A percentile compares a stretch with the other conserved stretches of the same genome.
Conservation (phyloP, 177 flowering plant species). For the Vitis hybrid region DNA sequence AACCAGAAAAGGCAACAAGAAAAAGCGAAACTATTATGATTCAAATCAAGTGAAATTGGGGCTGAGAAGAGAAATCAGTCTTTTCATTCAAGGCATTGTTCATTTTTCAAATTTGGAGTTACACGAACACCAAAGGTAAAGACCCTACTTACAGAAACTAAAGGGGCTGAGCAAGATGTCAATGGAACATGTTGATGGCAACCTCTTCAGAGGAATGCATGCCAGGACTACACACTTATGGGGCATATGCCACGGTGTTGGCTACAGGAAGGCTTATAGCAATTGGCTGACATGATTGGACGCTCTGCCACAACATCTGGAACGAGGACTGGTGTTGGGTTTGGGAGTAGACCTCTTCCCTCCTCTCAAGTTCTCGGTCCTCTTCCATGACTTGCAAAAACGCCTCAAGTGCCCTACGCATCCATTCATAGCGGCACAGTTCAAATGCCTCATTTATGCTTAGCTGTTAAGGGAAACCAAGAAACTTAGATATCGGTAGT, state of each 20-base stretch:
- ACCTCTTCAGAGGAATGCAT: constrained; percentile 9
- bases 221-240: constrained; percentile 19
- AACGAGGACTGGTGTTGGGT: background rate
- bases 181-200: constrained; percentile 5
- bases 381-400: constrained; percentile 38
- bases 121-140: no score
- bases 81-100: no score
- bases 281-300: constrained; percentile 23
- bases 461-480: constrained; percentile 29
- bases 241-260: constrained; percentile 23
- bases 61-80: no score
- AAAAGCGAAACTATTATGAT: no score
- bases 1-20: no score
- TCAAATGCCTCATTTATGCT: constrained; percentile 49
- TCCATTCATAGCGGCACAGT: constrained; percentile 81
- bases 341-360: constrained; percentile 12
- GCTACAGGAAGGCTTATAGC: constrained; percentile 26
- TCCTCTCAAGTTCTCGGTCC: constrained; percentile 16
- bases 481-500: background rate
- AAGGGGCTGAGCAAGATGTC: background rate
- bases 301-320: constrained; percentile 33
- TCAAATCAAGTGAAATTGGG: no score
- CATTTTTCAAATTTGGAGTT: no score
- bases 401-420: constrained; percentile 52
- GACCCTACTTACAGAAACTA: no score